phyloP scores from a whole-genome alignment of 176 grass and related monocot species.

The Tillandsia leiboldiana region DNA sequence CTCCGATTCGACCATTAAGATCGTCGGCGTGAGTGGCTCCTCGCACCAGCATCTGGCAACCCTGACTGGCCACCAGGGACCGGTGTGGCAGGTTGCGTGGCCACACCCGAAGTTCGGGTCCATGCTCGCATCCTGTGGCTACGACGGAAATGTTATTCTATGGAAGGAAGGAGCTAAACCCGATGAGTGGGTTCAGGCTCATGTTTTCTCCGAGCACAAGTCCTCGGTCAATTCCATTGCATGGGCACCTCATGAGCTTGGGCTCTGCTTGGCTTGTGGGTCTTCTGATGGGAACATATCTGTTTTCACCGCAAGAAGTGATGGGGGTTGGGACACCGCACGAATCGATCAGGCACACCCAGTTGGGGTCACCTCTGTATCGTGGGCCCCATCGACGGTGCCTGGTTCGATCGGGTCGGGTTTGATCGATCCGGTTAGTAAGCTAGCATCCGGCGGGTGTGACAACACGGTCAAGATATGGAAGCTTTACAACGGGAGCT shows the following conservation, averaged over 20 bases:
- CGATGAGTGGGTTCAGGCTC: constrained; percentile 9
- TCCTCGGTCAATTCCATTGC: constrained; percentile 11
- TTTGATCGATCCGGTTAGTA: not conserved
- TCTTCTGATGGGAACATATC: constrained; percentile 8
- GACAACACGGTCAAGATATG: constrained; percentile 6
- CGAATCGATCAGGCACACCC: constrained; percentile 9
- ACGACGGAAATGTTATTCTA: not conserved
- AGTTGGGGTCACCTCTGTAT: constrained; percentile 3
- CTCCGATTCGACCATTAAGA: constrained; percentile 4
- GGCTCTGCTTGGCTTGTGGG: constrained; percentile 1
- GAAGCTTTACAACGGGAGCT: constrained; percentile 7
- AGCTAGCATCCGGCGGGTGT: not conserved
- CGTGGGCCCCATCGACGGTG: not conserved
- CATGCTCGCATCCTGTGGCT: constrained; percentile 5
- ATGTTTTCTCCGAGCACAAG: not conserved
- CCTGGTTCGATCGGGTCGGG: not conserved
- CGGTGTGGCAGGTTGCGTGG: constrained; percentile 9
- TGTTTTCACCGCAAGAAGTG: not conserved
- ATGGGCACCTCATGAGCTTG: constrained; percentile 7
- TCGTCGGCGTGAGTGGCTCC: not conserved
- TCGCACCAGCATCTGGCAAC: constrained; percentile 6
- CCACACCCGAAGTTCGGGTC: constrained; percentile 4
- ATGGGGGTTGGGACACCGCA: not conserved
- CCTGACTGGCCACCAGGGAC: constrained; percentile 1
- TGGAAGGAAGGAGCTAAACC: constrained; percentile 5